Evolutionary conservation across 2,329 filamentous ascomycete genomes (phyloP).

Genomic region (Colletotrichum higginsianum): DNA sequence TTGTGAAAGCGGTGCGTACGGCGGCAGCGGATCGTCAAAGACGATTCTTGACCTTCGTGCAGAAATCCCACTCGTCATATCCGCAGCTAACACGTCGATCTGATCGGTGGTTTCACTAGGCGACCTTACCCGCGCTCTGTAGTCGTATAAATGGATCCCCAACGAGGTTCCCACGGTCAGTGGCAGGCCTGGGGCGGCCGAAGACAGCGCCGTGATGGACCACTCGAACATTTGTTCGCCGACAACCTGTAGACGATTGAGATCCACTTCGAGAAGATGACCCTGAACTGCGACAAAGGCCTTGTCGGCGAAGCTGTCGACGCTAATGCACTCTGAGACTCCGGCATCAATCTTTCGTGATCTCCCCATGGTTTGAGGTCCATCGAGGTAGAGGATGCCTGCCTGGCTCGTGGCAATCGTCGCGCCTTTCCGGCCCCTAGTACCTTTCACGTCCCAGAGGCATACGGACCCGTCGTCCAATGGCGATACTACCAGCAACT

Average conservation of each 20-base stretch:
- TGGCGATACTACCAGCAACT: slow-evolving; percentile 77
- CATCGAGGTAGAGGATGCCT: slow-evolving; percentile 76
- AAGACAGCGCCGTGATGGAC: slow-evolving; percentile 86
- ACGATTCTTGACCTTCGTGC: slow-evolving; percentile 51
- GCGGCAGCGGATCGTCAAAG: slow-evolving; percentile 67
- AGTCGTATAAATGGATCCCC: slow-evolving; percentile 87
- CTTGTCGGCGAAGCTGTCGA: slow-evolving; percentile 76
- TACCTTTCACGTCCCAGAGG: slow-evolving; percentile 83
- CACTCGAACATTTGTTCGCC: slow-evolving; percentile 82
- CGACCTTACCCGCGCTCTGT: slow-evolving; percentile 63
- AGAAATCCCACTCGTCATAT: slow-evolving; percentile 55
- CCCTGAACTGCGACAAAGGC: slow-evolving; percentile 88
- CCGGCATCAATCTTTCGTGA: slow-evolving; percentile 79
- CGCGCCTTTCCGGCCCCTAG: slow-evolving; percentile 68
- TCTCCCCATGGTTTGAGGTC: slow-evolving; percentile 60
- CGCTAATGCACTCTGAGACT: slow-evolving; percentile 86
- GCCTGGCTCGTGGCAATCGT: slow-evolving; percentile 76
- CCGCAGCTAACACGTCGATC: slow-evolving; percentile 33
- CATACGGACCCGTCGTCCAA: slow-evolving; percentile 91
- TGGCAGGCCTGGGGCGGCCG: slow-evolving; percentile 75
- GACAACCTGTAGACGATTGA: slow-evolving; percentile 79
- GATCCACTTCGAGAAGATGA: slow-evolving; percentile 84
- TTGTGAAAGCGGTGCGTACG: slow-evolving; percentile 82
- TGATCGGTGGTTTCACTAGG: slow-evolving; percentile 48
- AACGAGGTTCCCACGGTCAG: slow-evolving; percentile 87